Conservation (phyloP, 2,329 filamentous ascomycete species). For the Clonostachys rosea region DNA sequence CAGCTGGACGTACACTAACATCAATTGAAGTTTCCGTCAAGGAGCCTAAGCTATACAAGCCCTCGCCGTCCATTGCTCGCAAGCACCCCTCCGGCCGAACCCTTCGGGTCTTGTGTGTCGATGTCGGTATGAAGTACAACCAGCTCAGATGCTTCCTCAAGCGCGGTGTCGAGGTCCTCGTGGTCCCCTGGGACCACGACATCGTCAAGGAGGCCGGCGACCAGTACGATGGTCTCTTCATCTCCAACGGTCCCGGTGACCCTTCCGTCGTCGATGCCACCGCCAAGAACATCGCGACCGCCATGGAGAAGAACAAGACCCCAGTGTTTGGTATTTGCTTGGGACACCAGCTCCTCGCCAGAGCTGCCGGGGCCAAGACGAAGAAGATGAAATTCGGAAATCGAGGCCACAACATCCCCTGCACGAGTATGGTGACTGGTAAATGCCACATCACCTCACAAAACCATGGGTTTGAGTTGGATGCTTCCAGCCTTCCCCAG, state of each 20-base stretch:
- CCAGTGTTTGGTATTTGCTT: conserved; percentile 96
- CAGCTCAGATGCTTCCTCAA: conserved; percentile 90
- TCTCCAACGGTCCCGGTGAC: conserved; percentile 97
- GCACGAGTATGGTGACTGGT: conserved; percentile 90
- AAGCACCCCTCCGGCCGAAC: conserved; percentile 85
- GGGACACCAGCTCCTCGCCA: conserved; percentile 87
- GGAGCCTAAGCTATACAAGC: conserved; percentile 78
- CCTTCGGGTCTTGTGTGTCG: conserved; percentile 84
- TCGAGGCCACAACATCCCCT: conserved; percentile 96
- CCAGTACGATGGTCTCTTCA: conserved; percentile 93
- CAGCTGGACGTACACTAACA: neutral
- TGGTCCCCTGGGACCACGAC: conserved; percentile 95
- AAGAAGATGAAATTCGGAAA: conserved; percentile 99
- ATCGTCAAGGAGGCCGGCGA: conserved; percentile 72
- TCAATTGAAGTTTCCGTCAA: conserved; percentile 73
- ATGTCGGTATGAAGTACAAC: conserved; percentile 98
- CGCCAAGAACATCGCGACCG: conserved; percentile 71
- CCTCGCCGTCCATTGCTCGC: conserved; percentile 59
- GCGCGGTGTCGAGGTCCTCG: conserved; percentile 87
- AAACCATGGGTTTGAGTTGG: conserved; percentile 95
- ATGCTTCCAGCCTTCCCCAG: conserved; percentile 66
- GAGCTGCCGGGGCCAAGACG: conserved; percentile 80
- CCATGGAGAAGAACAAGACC: conserved; percentile 72
- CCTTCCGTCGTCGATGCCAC: conserved; percentile 80
- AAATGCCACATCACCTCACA: conserved; percentile 99